These are phyloP conservation scores for Herpomyces periplanetae DNA, from an alignment of 2,329 filamentous ascomycete species.

Conservation along the genomic window DNA sequence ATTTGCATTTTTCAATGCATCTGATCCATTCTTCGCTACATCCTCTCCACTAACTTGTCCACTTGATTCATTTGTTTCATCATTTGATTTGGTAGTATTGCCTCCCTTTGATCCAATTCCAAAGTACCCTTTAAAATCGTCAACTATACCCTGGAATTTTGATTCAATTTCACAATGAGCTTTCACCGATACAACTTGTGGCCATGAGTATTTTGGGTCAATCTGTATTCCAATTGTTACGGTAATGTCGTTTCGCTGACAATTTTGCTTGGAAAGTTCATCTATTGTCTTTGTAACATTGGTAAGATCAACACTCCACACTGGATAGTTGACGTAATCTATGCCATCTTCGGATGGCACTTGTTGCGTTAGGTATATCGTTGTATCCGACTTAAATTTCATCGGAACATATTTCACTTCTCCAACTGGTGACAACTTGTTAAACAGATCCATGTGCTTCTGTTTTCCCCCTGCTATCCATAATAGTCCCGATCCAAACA, in stretches of 20 bases:
- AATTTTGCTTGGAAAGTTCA: slow-evolving; percentile 32
- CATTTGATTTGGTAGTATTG: too few relatives aligned
- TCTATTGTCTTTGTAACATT: slow-evolving; percentile 58
- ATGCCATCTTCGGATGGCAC: slow-evolving; percentile 12
- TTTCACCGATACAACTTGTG: slow-evolving; percentile 30
- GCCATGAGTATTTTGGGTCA: slow-evolving; percentile 29
- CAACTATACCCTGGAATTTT: slow-evolving; percentile 42
- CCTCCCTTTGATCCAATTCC: slow-evolving; percentile 67
- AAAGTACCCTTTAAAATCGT: slow-evolving; percentile 81
- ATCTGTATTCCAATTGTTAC: slow-evolving; percentile 43
- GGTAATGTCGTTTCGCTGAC: slow-evolving; percentile 30
- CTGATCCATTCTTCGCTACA: slow-evolving; percentile 59
- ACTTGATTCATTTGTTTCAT: too few relatives aligned
- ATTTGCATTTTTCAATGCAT: slow-evolving; percentile 17
- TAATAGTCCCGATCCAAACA: slow-evolving; percentile 32
- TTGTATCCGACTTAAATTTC: slow-evolving; percentile 41
- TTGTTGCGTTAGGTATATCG: slow-evolving; percentile 38
- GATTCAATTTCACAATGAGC: slow-evolving; percentile 53
- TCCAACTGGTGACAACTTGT: slow-evolving; percentile 30
- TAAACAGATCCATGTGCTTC: slow-evolving; percentile 47
- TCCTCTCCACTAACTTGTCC: too few relatives aligned
- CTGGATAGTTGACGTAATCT: slow-evolving; percentile 14
- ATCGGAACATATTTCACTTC: slow-evolving; percentile 49
- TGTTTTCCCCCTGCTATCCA: slow-evolving; percentile 28
- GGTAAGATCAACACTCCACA: slow-evolving; percentile 26